Evolutionary conservation across 805 yeast species (phyloP), one percentile per base, ranked within the genome.

Genomic region (Starmerella lactis-condensi): DNA sequence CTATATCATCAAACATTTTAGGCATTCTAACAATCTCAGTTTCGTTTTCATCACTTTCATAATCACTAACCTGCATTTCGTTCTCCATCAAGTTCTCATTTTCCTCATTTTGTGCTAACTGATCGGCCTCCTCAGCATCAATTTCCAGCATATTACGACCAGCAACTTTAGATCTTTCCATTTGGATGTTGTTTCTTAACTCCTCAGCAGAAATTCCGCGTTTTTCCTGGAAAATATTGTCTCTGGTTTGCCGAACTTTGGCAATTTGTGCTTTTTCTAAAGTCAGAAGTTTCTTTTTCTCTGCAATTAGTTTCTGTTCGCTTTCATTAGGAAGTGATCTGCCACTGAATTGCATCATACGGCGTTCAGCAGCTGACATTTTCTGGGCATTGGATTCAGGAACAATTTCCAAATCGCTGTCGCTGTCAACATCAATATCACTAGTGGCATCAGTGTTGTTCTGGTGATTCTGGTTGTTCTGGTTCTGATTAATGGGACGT

Each of bases 401-500:
- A 7, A 43, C 24, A 23, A 43, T 38, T 20, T 43, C 47, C 7
- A 43, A 33, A 11, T 43, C 47, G 32, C 37, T 32, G 24, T 41
- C 42, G 24, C 31, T 31, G 27, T 24, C 18, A 14, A 31, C 36
- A 9, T n/a, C 24, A 15, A 6, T 26, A 12, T 22, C 22, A 28
- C 10, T n/a, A n/a, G n/a, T n/a, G n/a, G n/a, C n/a, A n/a, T n/a
- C n/a, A n/a, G n/a, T n/a, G n/a, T n/a, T 18, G 18, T 15, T 10
- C 13, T 17, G 13, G 26, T 23, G 24, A 9, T 29, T 23, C 11
- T 16, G 17, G 15, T n/a, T 22, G n/a, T 27, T 6, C 13, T 13
- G n/a, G 4, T 24, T 30, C 21, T 26, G 29, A 2, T 29, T 28
- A 4, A 41, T 30, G 21, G 37, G n/a, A n/a, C n/a, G n/a, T n/a